Evolutionary conservation across 179 eudicot genomes (phyloP).

Genomic region (Actinidia arguta): DNA sequence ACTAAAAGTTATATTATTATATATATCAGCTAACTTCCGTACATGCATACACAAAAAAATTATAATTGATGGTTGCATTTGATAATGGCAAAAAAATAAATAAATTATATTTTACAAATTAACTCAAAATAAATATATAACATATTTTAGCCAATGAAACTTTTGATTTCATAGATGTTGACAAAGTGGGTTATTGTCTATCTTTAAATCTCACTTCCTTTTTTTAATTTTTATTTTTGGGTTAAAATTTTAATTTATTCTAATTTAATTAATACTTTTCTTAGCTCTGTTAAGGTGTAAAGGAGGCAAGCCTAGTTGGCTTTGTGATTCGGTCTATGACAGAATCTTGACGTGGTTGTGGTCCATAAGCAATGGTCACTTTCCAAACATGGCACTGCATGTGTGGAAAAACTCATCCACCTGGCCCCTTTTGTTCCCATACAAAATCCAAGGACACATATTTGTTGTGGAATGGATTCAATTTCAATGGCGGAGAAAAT

Average conservation of each 20-base stretch:
- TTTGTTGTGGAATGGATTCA: background rate
- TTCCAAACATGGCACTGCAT: background rate
- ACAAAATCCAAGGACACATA: too few species aligned
- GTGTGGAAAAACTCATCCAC: background rate
- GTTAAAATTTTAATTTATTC: background rate
- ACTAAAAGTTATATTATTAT: too few species aligned
- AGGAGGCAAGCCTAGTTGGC: conserved; percentile 26
- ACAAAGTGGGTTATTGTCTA: background rate
- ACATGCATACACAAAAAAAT: too few species aligned
- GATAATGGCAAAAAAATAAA: background rate
- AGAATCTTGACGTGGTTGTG: conserved; percentile 20
- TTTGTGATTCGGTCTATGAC: conserved; percentile 16
- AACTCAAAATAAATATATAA: too few species aligned
- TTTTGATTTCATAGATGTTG: too few species aligned
- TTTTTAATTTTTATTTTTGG: background rate
- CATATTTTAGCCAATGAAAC: too few species aligned
- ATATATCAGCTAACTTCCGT: too few species aligned
- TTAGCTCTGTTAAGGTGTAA: conserved; percentile 17
- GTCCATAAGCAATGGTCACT: background rate
- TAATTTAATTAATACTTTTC: background rate
- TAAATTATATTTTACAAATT: too few species aligned
- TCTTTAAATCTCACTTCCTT: background rate
- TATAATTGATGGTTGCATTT: background rate
- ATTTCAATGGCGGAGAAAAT: background rate
- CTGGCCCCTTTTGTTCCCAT: background rate